Percentiles rank a stretch among this genome's conserved stretches.
Conservation (phyloP, 371 early-diverging fungal species). For the Syncephalis fuscata region DNA sequence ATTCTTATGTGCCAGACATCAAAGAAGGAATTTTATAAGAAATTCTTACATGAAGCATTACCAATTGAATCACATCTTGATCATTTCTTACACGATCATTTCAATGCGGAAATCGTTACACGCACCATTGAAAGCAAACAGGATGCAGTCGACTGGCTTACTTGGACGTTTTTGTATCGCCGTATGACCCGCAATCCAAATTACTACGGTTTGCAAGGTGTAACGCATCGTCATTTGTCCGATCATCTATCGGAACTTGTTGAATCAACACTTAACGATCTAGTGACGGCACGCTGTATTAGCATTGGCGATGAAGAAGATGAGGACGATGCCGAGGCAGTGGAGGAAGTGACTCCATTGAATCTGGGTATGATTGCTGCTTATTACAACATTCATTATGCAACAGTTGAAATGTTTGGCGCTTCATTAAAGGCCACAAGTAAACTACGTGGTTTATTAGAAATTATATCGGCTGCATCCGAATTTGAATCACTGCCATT, state of each 20-base stretch:
- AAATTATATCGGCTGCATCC: conserved; percentile 79
- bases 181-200: conserved; percentile 92
- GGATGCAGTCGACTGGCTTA: conserved; percentile 94
- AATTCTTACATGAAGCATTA: conserved; percentile 85
- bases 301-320: conserved; percentile 69
- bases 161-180: conserved; percentile 94
- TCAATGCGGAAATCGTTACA: conserved; percentile 91
- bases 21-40: conserved; percentile 93
- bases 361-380: conserved; percentile 96
- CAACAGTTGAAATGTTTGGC: conserved; percentile 85
- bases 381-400: conserved; percentile 87
- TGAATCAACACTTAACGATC: conserved; percentile 71
- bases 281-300: conserved; percentile 79
- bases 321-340: conserved; percentile 60
- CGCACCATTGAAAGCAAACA: conserved; percentile 91
- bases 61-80: conserved; percentile 91
- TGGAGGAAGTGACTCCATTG: conserved; percentile 44
- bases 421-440: conserved; percentile 70
- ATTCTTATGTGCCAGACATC: conserved; percentile 85
- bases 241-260: conserved; percentile 90
- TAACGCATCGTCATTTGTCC: conserved; percentile 70
- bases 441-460: conserved; percentile 77
- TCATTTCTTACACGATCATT: conserved; percentile 76
- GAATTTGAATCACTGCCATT: conserved; percentile 86
- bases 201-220: conserved; percentile 84